phyloP scores from a whole-genome alignment of 2,329 filamentous ascomycete genomes.

The Tolypocladium amazonense region DNA sequence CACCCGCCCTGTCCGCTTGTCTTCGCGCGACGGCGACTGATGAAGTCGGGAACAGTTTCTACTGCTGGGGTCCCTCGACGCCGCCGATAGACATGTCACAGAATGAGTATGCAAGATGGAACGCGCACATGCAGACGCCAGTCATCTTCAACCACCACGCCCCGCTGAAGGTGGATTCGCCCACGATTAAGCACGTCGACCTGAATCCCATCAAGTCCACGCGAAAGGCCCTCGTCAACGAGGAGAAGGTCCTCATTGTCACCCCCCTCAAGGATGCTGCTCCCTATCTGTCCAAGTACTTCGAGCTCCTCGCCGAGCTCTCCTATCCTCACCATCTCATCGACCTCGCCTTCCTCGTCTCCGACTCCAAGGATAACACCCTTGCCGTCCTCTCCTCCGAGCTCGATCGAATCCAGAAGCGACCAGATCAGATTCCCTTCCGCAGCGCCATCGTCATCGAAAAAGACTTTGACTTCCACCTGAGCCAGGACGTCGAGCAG shows the following conservation, averaged over 20 bases:
- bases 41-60: conserved; percentile 53
- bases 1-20: too few relatives aligned
- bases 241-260: conserved; percentile 82
- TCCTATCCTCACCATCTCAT: conserved; percentile 94
- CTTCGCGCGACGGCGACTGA: neutral
- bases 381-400: conserved; percentile 77
- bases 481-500: conserved; percentile 72
- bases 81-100: conserved; percentile 91
- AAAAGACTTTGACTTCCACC: conserved; percentile 74
- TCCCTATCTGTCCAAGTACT: conserved; percentile 74
- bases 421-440: conserved; percentile 72
- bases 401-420: conserved; percentile 76
- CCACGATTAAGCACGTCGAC: conserved; percentile 68
- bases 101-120: conserved; percentile 87
- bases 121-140: conserved; percentile 77
- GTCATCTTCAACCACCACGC: conserved; percentile 95
- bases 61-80: conserved; percentile 92
- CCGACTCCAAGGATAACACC: conserved; percentile 99
- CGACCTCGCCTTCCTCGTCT: conserved; percentile 92
- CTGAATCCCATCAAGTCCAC: conserved; percentile 81
- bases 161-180: conserved; percentile 73
- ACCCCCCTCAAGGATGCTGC: conserved; percentile 89
- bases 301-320: conserved; percentile 80
- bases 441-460: conserved; percentile 74
- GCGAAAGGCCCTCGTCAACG: conserved; percentile 63